Evolutionary conservation across 192 early-diverging fungal genomes (phyloP).

Genomic region (Lobosporangium transversale): DNA sequence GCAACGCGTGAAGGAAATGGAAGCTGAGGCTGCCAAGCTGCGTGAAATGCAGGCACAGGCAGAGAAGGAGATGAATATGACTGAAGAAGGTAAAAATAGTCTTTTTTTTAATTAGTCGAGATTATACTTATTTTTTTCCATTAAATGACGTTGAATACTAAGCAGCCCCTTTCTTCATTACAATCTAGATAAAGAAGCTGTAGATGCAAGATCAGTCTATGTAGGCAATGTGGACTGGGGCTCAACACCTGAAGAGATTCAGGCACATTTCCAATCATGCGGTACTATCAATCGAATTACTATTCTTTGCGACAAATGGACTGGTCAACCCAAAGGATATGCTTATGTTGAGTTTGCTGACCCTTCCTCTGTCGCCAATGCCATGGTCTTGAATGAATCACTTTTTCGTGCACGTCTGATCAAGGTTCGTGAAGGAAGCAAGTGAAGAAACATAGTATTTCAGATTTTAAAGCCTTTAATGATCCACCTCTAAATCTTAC

Average conservation of each 20-base stretch:
- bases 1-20: slow-evolving; percentile 80
- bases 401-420: slow-evolving; percentile 88
- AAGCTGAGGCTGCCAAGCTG: slow-evolving; percentile 84
- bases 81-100: slow-evolving; percentile 58
- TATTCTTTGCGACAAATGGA: slow-evolving; percentile 94
- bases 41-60: slow-evolving; percentile 79
- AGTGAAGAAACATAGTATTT: too few species aligned
- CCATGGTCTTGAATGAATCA: slow-evolving; percentile 89
- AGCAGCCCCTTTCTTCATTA: background rate
- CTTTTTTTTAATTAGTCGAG: background rate
- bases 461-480: too few species aligned
- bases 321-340: slow-evolving; percentile 93
- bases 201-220: slow-evolving; percentile 90
- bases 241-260: slow-evolving; percentile 96
- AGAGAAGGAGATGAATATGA: slow-evolving; percentile 77
- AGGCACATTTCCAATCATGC: slow-evolving; percentile 94
- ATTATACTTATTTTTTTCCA: background rate
- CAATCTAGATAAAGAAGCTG: slow-evolving; percentile 69
- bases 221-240: slow-evolving; percentile 97
- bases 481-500: background rate
- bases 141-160: background rate
- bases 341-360: slow-evolving; percentile 98
- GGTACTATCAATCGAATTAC: slow-evolving; percentile 97
- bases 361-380: slow-evolving; percentile 77
- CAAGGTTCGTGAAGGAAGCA: slow-evolving; percentile 63